Evolutionary conservation across 192 early-diverging fungal species (phyloP).

Genomic region (Backusella tuberculispora): DNA sequence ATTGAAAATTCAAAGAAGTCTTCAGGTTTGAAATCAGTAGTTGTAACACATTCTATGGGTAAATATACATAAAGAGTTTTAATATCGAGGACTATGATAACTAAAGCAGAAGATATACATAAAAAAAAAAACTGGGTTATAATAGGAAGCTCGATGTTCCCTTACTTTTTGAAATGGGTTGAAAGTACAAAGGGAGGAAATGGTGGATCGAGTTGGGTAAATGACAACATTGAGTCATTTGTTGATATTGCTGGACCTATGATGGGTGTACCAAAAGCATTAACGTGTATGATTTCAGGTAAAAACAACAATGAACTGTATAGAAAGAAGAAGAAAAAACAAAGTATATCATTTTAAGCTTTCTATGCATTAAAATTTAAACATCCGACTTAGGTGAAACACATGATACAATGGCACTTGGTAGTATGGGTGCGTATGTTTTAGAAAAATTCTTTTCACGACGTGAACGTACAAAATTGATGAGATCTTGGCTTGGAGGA

Average conservation of each 20-base stretch:
- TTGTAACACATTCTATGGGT: constrained; percentile 73
- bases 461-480: constrained; percentile 72
- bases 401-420: constrained; percentile 82
- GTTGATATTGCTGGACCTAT: constrained; percentile 88
- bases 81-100: not conserved
- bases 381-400: constrained; percentile 55
- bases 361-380: not conserved
- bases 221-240: constrained; percentile 77
- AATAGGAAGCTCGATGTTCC: constrained; percentile 67
- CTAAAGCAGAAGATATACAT: not conserved
- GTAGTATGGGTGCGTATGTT: constrained; percentile 71
- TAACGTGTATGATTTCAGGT: constrained; percentile 72
- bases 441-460: constrained; percentile 86
- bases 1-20: constrained; percentile 65
- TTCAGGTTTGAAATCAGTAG: constrained; percentile 58
- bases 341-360: not conserved
- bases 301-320: not conserved
- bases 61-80: not conserved
- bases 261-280: constrained; percentile 84
- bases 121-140: not conserved
- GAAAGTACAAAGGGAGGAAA: constrained; percentile 66
- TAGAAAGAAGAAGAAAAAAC: not conserved
- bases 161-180: constrained; percentile 91
- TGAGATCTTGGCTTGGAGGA: constrained; percentile 83
- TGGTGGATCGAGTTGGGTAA: constrained; percentile 74